Percentiles rank a stretch among this genome's conserved stretches.
Evolutionary conservation across 352 stramenopile species (phyloP).

Genomic region (Phytophthora colocasiae): DNA sequence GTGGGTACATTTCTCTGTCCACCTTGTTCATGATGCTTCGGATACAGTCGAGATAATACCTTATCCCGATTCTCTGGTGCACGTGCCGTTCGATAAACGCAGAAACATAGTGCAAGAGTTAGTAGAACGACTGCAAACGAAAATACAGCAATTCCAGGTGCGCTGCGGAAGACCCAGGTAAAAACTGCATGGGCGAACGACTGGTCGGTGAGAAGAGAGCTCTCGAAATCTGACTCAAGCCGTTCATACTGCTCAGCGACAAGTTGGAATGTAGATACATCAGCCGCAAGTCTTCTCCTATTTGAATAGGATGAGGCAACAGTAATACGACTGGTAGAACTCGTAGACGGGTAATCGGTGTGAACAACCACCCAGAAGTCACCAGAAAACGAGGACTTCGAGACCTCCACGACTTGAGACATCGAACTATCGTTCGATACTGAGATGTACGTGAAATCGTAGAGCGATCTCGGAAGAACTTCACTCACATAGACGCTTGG

Average conservation of each 20-base stretch:
- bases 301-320: conserved; percentile 20
- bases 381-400: conserved; percentile 60
- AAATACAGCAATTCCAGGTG: conserved; percentile 59
- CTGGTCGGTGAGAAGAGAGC: conserved; percentile 49
- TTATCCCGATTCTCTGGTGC: conserved; percentile 77
- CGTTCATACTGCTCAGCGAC: conserved; percentile 51
- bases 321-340: conserved; percentile 10
- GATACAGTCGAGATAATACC: conserved; percentile 32
- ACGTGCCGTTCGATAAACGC: conserved; percentile 58
- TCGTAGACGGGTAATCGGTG: conserved; percentile 53
- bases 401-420: conserved; percentile 54
- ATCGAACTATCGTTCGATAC: conserved; percentile 23
- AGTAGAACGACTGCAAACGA: conserved; percentile 46
- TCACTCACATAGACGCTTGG: conserved; percentile 81
- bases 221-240: conserved; percentile 4
- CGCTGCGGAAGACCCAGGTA: conserved; percentile 56
- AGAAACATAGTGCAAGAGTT: conserved; percentile 52
- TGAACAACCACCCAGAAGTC: conserved; percentile 83
- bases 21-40: neutral
- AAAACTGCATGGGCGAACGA: conserved; percentile 59
- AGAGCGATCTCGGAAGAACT: conserved; percentile 69
- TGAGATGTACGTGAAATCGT: conserved; percentile 79
- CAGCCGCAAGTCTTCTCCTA: conserved; percentile 7
- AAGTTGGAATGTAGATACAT: conserved; percentile 43
- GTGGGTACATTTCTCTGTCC: no score